Percentiles rank a stretch among this genome's conserved stretches.
Evolutionary conservation across 768 basidiomycete species (phyloP).

Genomic region (Tricholoma sp.): DNA sequence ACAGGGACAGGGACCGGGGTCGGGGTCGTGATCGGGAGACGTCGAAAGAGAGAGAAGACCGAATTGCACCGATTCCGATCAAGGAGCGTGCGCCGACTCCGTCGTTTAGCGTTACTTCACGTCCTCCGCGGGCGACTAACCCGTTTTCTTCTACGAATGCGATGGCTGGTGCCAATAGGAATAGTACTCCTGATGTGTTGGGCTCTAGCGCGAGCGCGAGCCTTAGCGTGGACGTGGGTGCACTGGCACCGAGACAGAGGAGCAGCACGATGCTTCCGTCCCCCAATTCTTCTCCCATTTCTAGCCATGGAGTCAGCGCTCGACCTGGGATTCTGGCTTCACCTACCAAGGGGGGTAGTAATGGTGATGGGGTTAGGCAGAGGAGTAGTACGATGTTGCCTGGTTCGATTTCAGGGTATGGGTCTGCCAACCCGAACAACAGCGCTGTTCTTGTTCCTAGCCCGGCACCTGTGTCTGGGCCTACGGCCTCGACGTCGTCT

Average conservation of each 20-base stretch:
- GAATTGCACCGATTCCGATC: constrained; percentile 53
- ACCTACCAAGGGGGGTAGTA: background rate
- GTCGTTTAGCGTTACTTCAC: constrained; percentile 58
- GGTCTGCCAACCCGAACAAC: constrained; percentile 2
- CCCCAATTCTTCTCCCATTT: constrained; percentile 18
- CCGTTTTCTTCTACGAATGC: background rate
- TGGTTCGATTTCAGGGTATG: background rate
- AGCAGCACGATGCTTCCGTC: constrained; percentile 37
- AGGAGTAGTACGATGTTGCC: constrained; percentile 39
- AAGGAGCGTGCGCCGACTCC: constrained; percentile 50
- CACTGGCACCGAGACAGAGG: constrained; percentile 24
- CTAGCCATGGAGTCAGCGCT: background rate
- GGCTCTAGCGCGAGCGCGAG: background rate
- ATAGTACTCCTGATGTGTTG: no score
- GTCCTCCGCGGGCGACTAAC: constrained; percentile 28
- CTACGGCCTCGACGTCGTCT: background rate
- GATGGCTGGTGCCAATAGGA: constrained; percentile 24
- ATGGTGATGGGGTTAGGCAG: constrained; percentile 20
- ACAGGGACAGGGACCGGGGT: background rate
- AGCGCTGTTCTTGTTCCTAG: background rate
- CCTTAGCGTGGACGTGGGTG: background rate
- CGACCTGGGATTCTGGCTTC: background rate
- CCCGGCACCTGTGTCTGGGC: constrained; percentile 6
- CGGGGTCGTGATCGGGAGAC: constrained; percentile 6
- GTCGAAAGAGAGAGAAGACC: constrained; percentile 19